Percentiles rank a stretch among this genome's conserved stretches.
These are phyloP conservation scores for Leccinum pachyderme DNA, from an alignment of 1,284 basidiomycete species.

Conservation along the genomic window DNA sequence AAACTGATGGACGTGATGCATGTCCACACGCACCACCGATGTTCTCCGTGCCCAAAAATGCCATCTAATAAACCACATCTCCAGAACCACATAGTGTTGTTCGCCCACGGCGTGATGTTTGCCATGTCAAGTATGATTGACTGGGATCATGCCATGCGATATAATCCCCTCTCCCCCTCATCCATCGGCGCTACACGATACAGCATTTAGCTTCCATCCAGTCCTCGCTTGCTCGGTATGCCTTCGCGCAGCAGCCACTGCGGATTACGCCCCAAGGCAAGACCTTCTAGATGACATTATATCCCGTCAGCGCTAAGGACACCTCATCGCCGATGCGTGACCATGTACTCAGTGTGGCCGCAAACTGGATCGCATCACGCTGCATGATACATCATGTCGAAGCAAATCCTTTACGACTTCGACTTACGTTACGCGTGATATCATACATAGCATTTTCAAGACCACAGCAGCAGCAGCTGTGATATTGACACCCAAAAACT, in stretches of 20 bases:
- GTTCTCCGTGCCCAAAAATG: not conserved
- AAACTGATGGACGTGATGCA: not conserved
- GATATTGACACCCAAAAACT: slow-evolving; percentile 46
- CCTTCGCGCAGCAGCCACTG: too few species aligned
- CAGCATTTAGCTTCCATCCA: too few species aligned
- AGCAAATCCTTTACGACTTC: not conserved
- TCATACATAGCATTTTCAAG: not conserved
- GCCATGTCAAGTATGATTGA: slow-evolving; percentile 41
- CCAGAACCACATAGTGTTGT: slow-evolving; percentile 42
- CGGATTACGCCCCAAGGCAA: slow-evolving; percentile 44
- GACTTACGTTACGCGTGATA: too few species aligned
- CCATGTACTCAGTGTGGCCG: slow-evolving; percentile 16
- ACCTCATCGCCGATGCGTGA: not conserved
- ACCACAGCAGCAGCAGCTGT: slow-evolving; percentile 14
- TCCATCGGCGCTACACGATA: too few species aligned
- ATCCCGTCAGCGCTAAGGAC: not conserved
- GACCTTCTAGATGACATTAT: slow-evolving; percentile 25
- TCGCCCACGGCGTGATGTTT: slow-evolving; percentile 31
- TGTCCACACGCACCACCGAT: not conserved
- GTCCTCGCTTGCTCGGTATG: too few species aligned
- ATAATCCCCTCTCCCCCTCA: too few species aligned
- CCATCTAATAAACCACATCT: not conserved
- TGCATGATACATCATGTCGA: not conserved
- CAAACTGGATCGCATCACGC: not conserved
- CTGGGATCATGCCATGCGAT: slow-evolving; percentile 25